Conservation (phyloP, 768 basidiomycete species). For the Xerocomus potaroensis region DNA sequence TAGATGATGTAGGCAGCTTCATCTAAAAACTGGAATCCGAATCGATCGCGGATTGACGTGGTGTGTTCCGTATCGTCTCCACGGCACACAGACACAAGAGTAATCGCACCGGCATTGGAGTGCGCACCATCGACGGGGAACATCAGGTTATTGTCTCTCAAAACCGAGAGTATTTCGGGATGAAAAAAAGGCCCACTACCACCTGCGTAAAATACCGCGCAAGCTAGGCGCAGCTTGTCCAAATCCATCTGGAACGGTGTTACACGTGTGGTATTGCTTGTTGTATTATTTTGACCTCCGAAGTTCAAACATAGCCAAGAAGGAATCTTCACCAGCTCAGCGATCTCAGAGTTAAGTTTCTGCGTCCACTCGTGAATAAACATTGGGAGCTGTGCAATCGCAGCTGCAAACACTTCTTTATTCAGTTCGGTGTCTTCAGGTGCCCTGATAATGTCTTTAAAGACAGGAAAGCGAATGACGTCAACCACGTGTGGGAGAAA, state of each 20-base stretch:
- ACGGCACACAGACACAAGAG: background rate
- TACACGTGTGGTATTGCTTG: background rate
- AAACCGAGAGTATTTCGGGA: conserved; percentile 3
- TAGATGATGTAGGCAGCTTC: conserved; percentile 5
- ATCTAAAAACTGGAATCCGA: background rate
- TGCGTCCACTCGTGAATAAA: conserved; percentile 9
- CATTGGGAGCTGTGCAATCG: conserved; percentile 10
- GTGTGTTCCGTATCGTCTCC: background rate
- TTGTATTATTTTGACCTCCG: background rate
- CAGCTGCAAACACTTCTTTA: conserved; percentile 3
- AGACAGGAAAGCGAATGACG: conserved; percentile 9
- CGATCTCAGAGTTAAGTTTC: conserved; percentile 5
- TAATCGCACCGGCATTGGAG: background rate
- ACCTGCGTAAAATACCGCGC: conserved; percentile 5
- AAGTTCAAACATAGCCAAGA: background rate
- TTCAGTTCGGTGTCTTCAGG: background rate
- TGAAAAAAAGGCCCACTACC: background rate
- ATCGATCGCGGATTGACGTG: background rate
- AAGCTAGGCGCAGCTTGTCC: conserved; percentile 5
- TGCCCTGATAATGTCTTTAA: conserved; percentile 7
- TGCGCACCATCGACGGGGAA: background rate
- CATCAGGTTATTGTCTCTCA: background rate
- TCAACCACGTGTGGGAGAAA: conserved; percentile 17
- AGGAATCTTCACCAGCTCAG: conserved; percentile 10
- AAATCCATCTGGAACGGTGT: background rate